These are phyloP conservation scores for Beverwykella pulmonaria DNA, from an alignment of 495 filamentous ascomycete species.

Conservation along the genomic window DNA sequence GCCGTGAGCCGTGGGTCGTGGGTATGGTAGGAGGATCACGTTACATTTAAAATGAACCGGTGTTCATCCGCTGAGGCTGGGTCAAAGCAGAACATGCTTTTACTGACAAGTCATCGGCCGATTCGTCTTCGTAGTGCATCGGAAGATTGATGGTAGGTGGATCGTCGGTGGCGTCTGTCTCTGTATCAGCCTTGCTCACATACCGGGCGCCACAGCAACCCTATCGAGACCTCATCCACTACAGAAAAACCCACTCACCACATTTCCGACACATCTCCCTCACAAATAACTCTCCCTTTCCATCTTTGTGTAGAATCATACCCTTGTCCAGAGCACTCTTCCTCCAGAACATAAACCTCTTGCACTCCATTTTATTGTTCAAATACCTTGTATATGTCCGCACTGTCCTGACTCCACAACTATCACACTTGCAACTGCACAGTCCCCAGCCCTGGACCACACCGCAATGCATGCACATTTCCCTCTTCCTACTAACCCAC, in stretches of 20 bases:
- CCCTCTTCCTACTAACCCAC: slow-evolving; percentile 24
- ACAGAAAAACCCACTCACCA: slow-evolving; percentile 13
- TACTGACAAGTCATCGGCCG: background rate
- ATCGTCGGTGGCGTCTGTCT: slow-evolving; percentile 4
- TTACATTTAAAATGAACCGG: background rate
- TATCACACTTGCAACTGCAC: slow-evolving; percentile 31
- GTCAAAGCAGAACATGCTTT: background rate
- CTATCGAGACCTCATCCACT: background rate
- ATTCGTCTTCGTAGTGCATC: slow-evolving; percentile 11
- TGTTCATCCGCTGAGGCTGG: background rate
- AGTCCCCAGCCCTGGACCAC: slow-evolving; percentile 28
- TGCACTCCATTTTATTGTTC: slow-evolving; percentile 26
- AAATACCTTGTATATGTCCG: slow-evolving; percentile 31
- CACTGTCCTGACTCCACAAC: slow-evolving; percentile 26
- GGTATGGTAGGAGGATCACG: background rate
- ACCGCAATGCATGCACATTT: slow-evolving; percentile 41
- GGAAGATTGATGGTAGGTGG: slow-evolving; percentile 12
- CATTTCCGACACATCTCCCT: slow-evolving; percentile 20
- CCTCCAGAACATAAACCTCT: slow-evolving; percentile 18
- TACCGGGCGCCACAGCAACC: slow-evolving; percentile 4
- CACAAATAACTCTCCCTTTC: slow-evolving; percentile 9
- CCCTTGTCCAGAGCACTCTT: background rate
- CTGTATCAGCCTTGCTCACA: slow-evolving; percentile 5
- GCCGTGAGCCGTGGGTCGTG: background rate
- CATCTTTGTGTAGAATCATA: background rate